Evolutionary conservation across 2,329 filamentous ascomycete species (phyloP), one percentile per base, ranked within the genome.

Genomic region (Sphaceloma murrayae): DNA sequence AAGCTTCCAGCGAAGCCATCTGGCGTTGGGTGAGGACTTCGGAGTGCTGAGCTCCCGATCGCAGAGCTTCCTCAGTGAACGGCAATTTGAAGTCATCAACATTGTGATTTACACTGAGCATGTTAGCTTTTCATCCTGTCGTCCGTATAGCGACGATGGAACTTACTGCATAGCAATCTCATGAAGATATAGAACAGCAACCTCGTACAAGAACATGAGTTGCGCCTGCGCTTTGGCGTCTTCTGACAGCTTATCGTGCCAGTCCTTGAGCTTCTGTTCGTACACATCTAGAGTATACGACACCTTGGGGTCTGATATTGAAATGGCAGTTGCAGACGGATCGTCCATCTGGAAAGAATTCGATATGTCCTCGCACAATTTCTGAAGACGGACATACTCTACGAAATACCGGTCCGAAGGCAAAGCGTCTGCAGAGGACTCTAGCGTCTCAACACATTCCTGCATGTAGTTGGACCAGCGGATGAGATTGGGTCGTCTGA

Each of bases 391-490:
- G 38, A 75, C 67, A 58, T 77, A 74, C 51, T 77, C 71, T 46
- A 72, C 67, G 21, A 80, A 63, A 10, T 68, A 57, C 46, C 65
- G 69, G 53, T 80, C 76, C 0, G 72, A 72, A 0, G 73, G 68
- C n/a, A 72, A 56, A 2, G 74, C 70, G 34, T 78, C 73, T 0
- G 70, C 65, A 2, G 75, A 74, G 1, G 61, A 72, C 50, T 73
- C 69, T 4, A 80, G 62, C 7, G 75, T 68, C 7, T 74, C 68
- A 24, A 80, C 58, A 51, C 73, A 77, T 53, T 80, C 75, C 34
- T 77, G 72, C 67, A 78, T 77, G 56, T 79, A 79, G 21, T 75
- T 68, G 18, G 70, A 72, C 74, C 75, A 79, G 11, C 74, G 70
- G 13, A 78, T 62, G 2, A 79, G 63, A 29, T 77, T 73, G 0